Evolutionary conservation across 2,329 filamentous ascomycete genomes (phyloP).

Genomic region (Ascochyta clinopodiicola): DNA sequence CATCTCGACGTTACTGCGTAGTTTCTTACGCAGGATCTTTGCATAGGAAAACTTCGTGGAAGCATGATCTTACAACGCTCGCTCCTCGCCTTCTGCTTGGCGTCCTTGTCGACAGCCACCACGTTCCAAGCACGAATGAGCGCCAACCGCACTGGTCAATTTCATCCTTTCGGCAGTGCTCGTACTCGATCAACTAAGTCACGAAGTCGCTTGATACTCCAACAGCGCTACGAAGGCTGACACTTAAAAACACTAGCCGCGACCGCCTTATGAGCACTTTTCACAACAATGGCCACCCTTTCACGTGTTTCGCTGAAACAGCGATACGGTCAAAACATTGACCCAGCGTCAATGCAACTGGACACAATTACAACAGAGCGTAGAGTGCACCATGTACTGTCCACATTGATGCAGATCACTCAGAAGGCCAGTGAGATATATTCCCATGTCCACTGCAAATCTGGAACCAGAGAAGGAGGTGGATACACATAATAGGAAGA

Average conservation of each 20-base stretch:
- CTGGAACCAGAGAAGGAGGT: too few species aligned
- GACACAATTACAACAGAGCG: too few species aligned
- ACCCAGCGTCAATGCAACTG: too few species aligned
- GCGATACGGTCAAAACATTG: too few species aligned
- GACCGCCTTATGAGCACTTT: background rate
- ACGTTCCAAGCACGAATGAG: constrained; percentile 31
- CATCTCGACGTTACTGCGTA: constrained; percentile 23
- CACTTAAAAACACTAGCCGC: constrained; percentile 1
- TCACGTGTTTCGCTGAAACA: too few species aligned
- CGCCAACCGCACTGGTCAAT: constrained; percentile 32
- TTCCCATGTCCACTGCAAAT: too few species aligned
- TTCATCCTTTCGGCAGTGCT: constrained; percentile 21
- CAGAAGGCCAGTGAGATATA: too few species aligned
- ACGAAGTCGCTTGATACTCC: constrained; percentile 36
- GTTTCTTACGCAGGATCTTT: constrained; percentile 30
- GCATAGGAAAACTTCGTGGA: constrained; percentile 24
- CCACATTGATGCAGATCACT: too few species aligned
- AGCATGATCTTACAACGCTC: constrained; percentile 24
- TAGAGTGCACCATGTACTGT: too few species aligned
- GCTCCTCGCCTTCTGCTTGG: constrained; percentile 24
- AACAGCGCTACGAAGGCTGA: constrained; percentile 30
- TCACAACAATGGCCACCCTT: background rate
- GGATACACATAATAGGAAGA: too few species aligned
- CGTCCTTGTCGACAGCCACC: constrained; percentile 23
- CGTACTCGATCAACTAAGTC: constrained; percentile 39